These are phyloP conservation scores for Quercus aquifolioides DNA, from an alignment of 306 rosid species.

Conservation along the genomic window DNA sequence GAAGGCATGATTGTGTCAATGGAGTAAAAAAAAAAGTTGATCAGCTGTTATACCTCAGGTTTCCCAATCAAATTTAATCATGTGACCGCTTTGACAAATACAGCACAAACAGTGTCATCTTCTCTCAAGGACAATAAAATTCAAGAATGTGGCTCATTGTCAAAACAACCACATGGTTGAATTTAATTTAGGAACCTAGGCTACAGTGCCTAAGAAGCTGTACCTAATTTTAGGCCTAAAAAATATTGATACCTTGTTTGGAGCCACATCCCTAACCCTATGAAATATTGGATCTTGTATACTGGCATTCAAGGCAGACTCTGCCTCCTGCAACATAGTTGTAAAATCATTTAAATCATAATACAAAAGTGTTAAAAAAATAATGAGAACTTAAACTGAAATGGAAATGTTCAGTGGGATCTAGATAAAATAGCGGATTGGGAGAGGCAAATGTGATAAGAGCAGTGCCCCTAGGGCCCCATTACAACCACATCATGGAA, in stretches of 20 bases:
- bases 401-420: background rate
- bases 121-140: too few relatives aligned
- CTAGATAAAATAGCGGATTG: background rate
- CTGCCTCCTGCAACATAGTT: constrained; percentile 64
- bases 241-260: constrained; percentile 66
- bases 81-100: too few relatives aligned
- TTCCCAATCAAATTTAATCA: too few relatives aligned
- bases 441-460: background rate
- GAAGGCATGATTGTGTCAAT: background rate
- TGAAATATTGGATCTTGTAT: constrained; percentile 65
- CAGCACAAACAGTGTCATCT: background rate
- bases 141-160: too few relatives aligned
- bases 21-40: background rate
- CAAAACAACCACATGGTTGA: too few relatives aligned
- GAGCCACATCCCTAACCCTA: constrained; percentile 93
- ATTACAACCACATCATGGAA: constrained; percentile 5
- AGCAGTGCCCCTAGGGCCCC: background rate
- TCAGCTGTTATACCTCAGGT: too few relatives aligned
- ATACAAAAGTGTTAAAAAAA: background rate
- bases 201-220: too few relatives aligned
- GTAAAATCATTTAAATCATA: constrained; percentile 1
- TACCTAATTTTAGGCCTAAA: too few relatives aligned
- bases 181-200: too few relatives aligned
- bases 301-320: constrained; percentile 60
- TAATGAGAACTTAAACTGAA: background rate